Evolutionary conservation across 768 basidiomycete species (phyloP).

Genomic region (Cantharellus anzutake): DNA sequence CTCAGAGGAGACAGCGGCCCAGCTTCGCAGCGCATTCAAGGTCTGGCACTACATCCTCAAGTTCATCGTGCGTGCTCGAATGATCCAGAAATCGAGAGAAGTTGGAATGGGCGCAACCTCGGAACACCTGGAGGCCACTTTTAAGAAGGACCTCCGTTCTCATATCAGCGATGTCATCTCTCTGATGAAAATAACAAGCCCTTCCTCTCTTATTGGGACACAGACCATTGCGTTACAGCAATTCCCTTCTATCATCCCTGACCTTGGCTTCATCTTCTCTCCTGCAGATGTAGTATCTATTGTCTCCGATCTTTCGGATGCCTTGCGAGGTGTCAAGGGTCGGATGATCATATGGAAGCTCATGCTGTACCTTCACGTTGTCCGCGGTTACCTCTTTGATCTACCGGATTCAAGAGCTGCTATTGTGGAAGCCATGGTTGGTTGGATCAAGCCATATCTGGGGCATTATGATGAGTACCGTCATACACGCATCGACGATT

Average conservation of each 20-base stretch:
- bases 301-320: conserved; percentile 72
- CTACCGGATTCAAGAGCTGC: conserved; percentile 56
- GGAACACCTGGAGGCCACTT: conserved; percentile 67
- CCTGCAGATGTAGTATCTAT: conserved; percentile 74
- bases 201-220: conserved; percentile 82
- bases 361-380: conserved; percentile 83
- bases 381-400: conserved; percentile 76
- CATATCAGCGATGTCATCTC: conserved; percentile 67
- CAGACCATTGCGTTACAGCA: conserved; percentile 88
- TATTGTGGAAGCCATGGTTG: conserved; percentile 70
- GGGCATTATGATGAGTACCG: conserved; percentile 76
- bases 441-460: conserved; percentile 92
- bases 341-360: conserved; percentile 88
- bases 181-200: conserved; percentile 69
- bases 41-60: conserved; percentile 97
- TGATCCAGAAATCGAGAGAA: conserved; percentile 69
- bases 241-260: conserved; percentile 81
- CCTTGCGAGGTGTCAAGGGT: conserved; percentile 56
- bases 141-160: conserved; percentile 63
- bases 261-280: conserved; percentile 61
- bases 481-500: conserved; percentile 42
- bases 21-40: conserved; percentile 75
- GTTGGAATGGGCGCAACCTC: conserved; percentile 63
- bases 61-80: conserved; percentile 78
- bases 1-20: conserved; percentile 49